Conservation (phyloP, 768 basidiomycete species). For the Lyophyllum shimeji region DNA sequence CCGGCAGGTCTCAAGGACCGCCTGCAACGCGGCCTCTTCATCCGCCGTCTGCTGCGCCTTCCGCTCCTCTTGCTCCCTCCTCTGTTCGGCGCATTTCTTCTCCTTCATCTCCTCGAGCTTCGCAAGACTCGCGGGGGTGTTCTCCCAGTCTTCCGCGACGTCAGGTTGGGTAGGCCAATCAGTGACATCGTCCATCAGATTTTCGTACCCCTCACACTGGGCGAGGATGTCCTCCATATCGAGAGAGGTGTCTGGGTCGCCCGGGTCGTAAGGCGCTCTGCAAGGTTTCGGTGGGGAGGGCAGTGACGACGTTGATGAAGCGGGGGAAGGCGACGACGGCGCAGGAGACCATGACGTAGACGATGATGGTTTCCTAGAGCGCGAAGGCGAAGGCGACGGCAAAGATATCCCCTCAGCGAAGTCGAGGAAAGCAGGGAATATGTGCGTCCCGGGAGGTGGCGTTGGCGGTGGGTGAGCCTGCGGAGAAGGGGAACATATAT, state of each 20-base stretch:
- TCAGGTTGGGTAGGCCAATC: neutral
- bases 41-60: too few species aligned
- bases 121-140: neutral
- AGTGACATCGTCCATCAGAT: neutral
- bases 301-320: neutral
- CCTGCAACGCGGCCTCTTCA: too few species aligned
- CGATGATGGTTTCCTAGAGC: too few species aligned
- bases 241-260: neutral
- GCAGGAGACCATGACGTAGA: too few species aligned
- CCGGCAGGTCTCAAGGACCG: too few species aligned
- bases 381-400: too few species aligned
- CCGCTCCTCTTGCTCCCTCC: too few species aligned
- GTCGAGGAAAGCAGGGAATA: neutral
- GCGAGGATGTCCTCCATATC: neutral
- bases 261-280: neutral
- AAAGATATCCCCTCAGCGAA: too few species aligned
- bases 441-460: neutral
- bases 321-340: too few species aligned
- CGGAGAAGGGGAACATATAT: neutral
- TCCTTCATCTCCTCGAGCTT: neutral
- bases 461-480: neutral
- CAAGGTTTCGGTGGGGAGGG: neutral
- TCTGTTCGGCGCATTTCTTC: too few species aligned
- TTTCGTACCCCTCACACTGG: neutral
- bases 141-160: neutral